phyloP scores from a whole-genome alignment of 148 eudicot species.

The Talinum fruticosum region DNA sequence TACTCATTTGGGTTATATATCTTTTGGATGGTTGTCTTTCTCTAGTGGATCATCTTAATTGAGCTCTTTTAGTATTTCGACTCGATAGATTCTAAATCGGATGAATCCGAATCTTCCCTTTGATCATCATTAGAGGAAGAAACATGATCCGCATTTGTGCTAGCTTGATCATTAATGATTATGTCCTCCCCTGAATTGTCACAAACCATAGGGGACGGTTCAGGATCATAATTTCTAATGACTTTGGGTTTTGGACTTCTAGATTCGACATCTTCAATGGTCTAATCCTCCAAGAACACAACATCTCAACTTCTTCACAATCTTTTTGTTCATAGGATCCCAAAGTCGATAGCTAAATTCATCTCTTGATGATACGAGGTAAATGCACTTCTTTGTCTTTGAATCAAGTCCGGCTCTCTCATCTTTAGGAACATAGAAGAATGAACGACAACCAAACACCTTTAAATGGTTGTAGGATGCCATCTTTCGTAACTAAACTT shows the following conservation, averaged over 20 bases:
- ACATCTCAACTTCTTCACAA: not conserved
- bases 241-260: not conserved
- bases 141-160: too few species aligned
- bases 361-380: not conserved
- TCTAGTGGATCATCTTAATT: not conserved
- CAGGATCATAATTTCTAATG: not conserved
- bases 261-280: not conserved
- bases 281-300: not conserved
- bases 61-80: not conserved
- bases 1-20: not conserved
- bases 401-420: not conserved
- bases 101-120: too few species aligned
- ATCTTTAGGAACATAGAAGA: not conserved
- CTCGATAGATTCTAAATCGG: not conserved
- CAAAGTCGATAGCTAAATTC: slow-evolving; percentile 9
- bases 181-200: too few species aligned
- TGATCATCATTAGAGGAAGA: too few species aligned
- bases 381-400: slow-evolving; percentile 11
- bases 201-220: too few species aligned
- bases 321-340: not conserved
- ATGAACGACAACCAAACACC: not conserved
- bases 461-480: not conserved
- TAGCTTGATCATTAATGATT: too few species aligned
- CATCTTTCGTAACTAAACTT: not conserved
- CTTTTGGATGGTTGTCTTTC: too few species aligned